These are phyloP conservation scores for Neonectria faginata DNA, from an alignment of 2,329 filamentous ascomycete genomes.

Conservation along the genomic window DNA sequence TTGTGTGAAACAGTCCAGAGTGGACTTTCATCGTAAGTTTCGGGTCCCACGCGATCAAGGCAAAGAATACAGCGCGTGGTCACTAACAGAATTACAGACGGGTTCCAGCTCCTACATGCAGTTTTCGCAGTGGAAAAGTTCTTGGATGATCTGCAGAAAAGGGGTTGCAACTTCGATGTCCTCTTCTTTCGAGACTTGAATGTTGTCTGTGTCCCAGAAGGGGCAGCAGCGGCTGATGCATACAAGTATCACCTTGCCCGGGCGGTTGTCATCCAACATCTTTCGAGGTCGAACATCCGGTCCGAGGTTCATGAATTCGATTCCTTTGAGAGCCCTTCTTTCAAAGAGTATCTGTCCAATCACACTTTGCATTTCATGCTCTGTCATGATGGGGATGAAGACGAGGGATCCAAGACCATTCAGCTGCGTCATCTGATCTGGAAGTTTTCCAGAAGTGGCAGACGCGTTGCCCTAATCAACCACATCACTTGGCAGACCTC, in stretches of 20 bases:
- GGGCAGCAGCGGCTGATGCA: constrained; percentile 10
- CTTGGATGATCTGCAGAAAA: constrained; percentile 67
- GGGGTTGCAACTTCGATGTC: constrained; percentile 78
- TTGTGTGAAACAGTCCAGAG: constrained; percentile 69
- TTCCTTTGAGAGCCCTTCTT: constrained; percentile 61
- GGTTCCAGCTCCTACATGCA: constrained; percentile 79
- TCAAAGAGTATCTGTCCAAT: constrained; percentile 64
- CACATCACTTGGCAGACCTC: constrained; percentile 72
- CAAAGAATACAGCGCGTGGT: too few species aligned
- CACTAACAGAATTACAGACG: constrained; percentile 53
- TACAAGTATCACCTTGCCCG: constrained; percentile 72
- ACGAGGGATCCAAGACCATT: constrained; percentile 57
- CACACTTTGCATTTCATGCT: constrained; percentile 75
- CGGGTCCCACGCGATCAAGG: background rate
- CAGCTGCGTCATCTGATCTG: constrained; percentile 46
- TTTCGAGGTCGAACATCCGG: constrained; percentile 48
- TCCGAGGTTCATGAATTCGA: constrained; percentile 57
- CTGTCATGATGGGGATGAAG: constrained; percentile 70
- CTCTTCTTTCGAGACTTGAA: constrained; percentile 73
- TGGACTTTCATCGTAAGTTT: constrained; percentile 69
- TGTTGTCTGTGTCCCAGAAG: constrained; percentile 65
- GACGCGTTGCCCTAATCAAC: constrained; percentile 73
- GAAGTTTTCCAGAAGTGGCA: constrained; percentile 65
- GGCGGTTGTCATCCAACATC: constrained; percentile 72
- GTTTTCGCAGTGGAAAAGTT: constrained; percentile 76